Percentiles rank a stretch among this genome's conserved stretches.
Evolutionary conservation across 1,284 basidiomycete species (phyloP).

Genomic region (Stereum hirsutum): DNA sequence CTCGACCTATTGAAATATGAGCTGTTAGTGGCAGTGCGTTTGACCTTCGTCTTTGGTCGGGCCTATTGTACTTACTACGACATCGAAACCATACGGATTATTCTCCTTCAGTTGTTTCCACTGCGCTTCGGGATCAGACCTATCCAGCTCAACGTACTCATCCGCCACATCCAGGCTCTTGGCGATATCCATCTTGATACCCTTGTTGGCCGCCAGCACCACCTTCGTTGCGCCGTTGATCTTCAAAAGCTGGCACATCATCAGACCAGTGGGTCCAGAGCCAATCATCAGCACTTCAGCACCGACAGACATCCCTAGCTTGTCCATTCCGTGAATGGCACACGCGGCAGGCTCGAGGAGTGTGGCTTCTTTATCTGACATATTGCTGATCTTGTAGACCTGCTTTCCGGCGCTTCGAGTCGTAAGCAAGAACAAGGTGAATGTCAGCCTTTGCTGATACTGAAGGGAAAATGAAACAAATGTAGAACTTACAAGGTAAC

Average conservation of each 20-base stretch:
- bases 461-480: background rate
- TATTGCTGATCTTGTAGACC: conserved; percentile 50
- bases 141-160: conserved; percentile 49
- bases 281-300: conserved; percentile 44
- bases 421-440: background rate
- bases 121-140: conserved; percentile 37
- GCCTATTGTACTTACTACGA: conserved; percentile 29
- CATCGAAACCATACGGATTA: conserved; percentile 54
- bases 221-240: conserved; percentile 42
- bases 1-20: conserved; percentile 30
- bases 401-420: conserved; percentile 32
- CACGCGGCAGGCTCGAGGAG: conserved; percentile 55
- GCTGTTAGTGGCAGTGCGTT: too few relatives aligned
- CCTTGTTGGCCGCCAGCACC: conserved; percentile 43
- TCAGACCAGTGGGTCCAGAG: conserved; percentile 44
- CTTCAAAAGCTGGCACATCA: conserved; percentile 53
- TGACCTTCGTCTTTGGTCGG: background rate
- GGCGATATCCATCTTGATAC: conserved; percentile 53
- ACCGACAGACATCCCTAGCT: conserved; percentile 45
- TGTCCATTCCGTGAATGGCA: conserved; percentile 56
- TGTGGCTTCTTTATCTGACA: conserved; percentile 51
- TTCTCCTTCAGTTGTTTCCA: conserved; percentile 50
- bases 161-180: conserved; percentile 41
- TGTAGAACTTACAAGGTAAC: conserved; percentile 36
- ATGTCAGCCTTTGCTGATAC: background rate